Conservation (phyloP, 176 grass and related monocot species). For the sorghum (Sorghum bicolor) region Sorghum_bicolor_NCBIv3 NC_012876.2:54673001-54673500, state of each 20-base stretch:
- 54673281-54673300: neutral
- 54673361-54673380: neutral
- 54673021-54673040: conserved; percentile 89
- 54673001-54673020: conserved; percentile 93
- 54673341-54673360: neutral
- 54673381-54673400: neutral
- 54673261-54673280: conserved; percentile 8
- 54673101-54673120: neutral
- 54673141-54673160: conserved; percentile 91
- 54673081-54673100: conserved; percentile 8
- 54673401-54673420: neutral
- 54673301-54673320: neutral
- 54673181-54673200: conserved; percentile 96
- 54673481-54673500: neutral
- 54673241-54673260: conserved; percentile 19
- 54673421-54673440: neutral
- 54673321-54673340: neutral
- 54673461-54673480: neutral
- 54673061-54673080: conserved; percentile 49
- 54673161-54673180: conserved; percentile 88
- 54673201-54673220: conserved; percentile 96
- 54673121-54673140: conserved; percentile 29
- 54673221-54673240: conserved; percentile 37
- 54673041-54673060: conserved; percentile 92
- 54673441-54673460: neutral